Evolutionary conservation across 305 asterid species (phyloP), one percentile per base, ranked within the genome.

Genomic region (Rubia occidens): DNA sequence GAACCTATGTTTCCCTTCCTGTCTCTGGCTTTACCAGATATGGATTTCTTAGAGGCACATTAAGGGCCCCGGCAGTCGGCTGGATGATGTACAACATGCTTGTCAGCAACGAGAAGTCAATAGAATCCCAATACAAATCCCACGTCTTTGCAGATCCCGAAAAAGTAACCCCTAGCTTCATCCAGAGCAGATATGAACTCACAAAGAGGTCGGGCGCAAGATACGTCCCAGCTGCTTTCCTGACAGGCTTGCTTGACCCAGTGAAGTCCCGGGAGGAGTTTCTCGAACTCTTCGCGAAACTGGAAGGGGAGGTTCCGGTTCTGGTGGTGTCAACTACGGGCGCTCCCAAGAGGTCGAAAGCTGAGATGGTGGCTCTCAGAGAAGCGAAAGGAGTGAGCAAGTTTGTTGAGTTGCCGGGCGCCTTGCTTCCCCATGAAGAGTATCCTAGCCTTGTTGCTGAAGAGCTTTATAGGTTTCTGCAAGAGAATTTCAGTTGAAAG

Each of bases 31-130:
- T 69, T 71, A 39, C 64, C 78, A 92, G 98, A 78, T 92, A 93
- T 69, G 97, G 95, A 67, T 76, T 93, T 74, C 86, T 93, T 44
- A 83, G 98, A 78, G 95, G 97, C 68, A 88, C 97, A 35, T 78
- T 93, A 80, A 84, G 97, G 79, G 90, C 97, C 62, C 97, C 98
- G 37, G 97, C 98, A 43, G 76, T 93, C 43, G 98, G 98, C 40
- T 93, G 98, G 98, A 84, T 93, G 97, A 88, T 93, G 98, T 93
- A 93, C 89, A 93, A 88, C 69, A 81, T 84, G 60, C 96, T 90
- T n/a, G 98, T 93, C 68, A 90, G 98, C 89, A 93, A 93, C 56
- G 95, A 86, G 83, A 93, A 93, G 77, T 83, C 98, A 59, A 90
- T 93, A 72, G 77, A 82, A 64, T 93, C 98, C 39, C 98, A 93